Base-by-base conservation (phyloP, 768 basidiomycete genomes). In the Kwoniella sp. region DNA sequence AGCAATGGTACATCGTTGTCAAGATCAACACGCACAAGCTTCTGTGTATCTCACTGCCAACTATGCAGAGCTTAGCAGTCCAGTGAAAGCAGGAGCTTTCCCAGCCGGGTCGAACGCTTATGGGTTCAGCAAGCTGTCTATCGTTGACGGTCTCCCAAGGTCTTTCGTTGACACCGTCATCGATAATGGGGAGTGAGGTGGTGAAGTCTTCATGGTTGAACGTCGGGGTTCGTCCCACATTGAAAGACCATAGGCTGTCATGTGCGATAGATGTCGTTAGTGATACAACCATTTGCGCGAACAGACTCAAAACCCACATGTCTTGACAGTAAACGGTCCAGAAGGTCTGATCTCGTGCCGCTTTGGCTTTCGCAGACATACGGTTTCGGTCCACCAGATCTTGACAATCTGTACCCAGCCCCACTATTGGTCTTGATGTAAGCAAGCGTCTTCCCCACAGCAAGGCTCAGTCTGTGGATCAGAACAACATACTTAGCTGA, bases 311-410 rank as follows among this genome's bases (percentile, higher is more conserved):
- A 5, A 23, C 57, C n/a, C n/a, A 58, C 57, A 58, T 30, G 57
- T 58, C 57, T 25, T 58, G 38, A 13, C 20, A 26, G 29, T 58
- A 58, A n/a, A 58, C 23, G 22, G 57, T 58, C 57, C 57, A 58
- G 57, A 58, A 58, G 23, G 57, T 58, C 13, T 58, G 30, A 47
- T 58, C 41, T 15, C 57, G n/a, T 7, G 13, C 22, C 3, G 22
- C 23, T 26, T 47, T 38, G 25, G 30, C 41, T 22, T 47, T 26
- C 31, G 41, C 7, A 58, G 57, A 23, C 5, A 58, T 58, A 2
- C 34, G 34, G 23, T 25, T 25, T 22, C 25, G 41, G 23, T 41
- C 23, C 25, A 58, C 57, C 12, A 31, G 34, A 9, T 30, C 28
- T 12, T 30, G 29, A 56, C 55, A 38, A 26, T 26, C 25, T 8